These are phyloP conservation scores for Tolypocladium amazonense DNA, from an alignment of 2,329 filamentous ascomycete genomes.

Conservation along the genomic window DNA sequence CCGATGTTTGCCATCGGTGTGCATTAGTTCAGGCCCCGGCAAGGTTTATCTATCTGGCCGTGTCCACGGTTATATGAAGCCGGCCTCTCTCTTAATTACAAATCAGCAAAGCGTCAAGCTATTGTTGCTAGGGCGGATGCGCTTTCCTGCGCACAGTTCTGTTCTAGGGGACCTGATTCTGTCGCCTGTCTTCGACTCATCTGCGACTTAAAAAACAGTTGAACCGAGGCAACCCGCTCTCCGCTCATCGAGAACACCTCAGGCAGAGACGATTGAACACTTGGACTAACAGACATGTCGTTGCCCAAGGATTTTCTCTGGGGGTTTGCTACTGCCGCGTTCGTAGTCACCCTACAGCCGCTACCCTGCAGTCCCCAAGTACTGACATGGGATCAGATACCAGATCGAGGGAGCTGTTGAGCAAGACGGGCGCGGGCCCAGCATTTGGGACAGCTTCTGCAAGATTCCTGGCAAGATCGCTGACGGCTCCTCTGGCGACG, in stretches of 20 bases:
- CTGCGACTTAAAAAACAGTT: neutral
- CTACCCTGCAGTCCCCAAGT: neutral
- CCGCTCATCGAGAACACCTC: neutral
- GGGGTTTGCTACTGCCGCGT: constrained; percentile 68
- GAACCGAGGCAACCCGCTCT: neutral
- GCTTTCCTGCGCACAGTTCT: neutral
- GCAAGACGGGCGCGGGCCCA: neutral
- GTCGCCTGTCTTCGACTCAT: neutral
- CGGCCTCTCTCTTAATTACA: neutral
- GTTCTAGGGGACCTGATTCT: neutral
- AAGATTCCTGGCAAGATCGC: neutral
- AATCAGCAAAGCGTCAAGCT: neutral
- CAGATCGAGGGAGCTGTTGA: neutral
- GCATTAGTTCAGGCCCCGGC: neutral
- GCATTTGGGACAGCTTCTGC: neutral
- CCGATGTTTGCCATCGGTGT: neutral
- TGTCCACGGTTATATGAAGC: neutral
- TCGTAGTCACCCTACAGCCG: neutral
- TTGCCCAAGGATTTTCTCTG: constrained; percentile 63
- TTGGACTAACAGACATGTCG: constrained; percentile 30
- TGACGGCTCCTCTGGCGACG: neutral
- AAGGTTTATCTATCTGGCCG: neutral
- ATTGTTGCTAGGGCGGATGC: neutral
- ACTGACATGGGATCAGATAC: neutral
- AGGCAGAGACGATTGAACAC: neutral